Conservation (phyloP, 139 green algal species). For the Haematococcus sp. region DNA sequence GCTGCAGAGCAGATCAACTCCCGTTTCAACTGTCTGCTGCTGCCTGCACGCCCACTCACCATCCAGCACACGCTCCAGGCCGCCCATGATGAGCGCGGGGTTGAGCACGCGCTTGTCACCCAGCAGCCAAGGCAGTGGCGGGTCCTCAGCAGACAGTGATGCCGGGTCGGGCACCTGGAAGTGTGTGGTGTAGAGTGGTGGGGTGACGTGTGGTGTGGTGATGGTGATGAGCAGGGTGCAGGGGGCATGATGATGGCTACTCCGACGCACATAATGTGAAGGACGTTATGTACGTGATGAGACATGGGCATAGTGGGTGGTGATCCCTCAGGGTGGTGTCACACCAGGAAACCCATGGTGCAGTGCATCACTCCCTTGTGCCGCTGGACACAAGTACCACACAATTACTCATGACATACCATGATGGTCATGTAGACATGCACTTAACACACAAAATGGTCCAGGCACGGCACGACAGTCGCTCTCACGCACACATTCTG, state of each 20-base stretch:
- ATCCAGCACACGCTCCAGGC: conserved; percentile 38
- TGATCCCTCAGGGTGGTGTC: no score
- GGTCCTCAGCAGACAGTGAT: conserved; percentile 44
- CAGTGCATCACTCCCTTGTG: no score
- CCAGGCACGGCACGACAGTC: background rate
- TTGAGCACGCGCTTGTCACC: conserved; percentile 35
- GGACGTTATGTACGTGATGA: no score
- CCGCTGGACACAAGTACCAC: no score
- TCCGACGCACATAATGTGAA: no score
- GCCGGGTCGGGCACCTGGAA: conserved; percentile 53
- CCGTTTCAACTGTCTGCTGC: background rate
- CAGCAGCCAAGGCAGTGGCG: conserved; percentile 49
- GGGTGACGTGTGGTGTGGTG: background rate
- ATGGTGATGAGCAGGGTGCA: background rate
- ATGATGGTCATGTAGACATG: no score
- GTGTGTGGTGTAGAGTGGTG: no score
- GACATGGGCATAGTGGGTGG: no score
- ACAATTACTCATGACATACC: no score
- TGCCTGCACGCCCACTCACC: conserved; percentile 2
- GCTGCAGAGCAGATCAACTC: background rate
- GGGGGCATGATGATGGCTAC: no score
- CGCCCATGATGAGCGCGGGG: conserved; percentile 46
- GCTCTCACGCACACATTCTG: background rate
- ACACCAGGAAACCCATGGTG: no score
- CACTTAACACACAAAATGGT: no score